Evolutionary conservation across 805 yeast genomes (phyloP), one percentile per base, ranked within the genome.

Genomic region (Kurtzmaniella cleridarum): DNA sequence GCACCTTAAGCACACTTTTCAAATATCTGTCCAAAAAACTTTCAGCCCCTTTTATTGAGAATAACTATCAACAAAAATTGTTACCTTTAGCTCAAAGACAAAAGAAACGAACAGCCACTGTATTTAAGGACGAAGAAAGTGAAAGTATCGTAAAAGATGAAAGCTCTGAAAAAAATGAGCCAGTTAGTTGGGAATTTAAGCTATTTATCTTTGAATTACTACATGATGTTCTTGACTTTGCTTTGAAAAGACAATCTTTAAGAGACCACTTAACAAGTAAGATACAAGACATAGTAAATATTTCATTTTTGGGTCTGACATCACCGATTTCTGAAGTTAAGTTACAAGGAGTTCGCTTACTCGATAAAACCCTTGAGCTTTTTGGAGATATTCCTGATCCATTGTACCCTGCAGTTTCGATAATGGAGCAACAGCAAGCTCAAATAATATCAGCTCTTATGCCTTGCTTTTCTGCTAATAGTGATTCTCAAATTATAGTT

Each of bases 381-480:
- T 84, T 77, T 58, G 80, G 88, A 0, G 70, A 71, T 18, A 59
- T 79, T 35, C 73, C 67, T 9, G 96, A 85, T 54, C 88, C 91
- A 0, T 73, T 84, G 23, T 82, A 80, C 49, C 82, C 86, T 0
- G 79, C 80, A 3, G 74, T 75, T 12, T 75, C 91, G 0, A 69
- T 89, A 8, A 63, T 91, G 32, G 95, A 86, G 47, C 97, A 90
- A 59, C 95, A 85, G 52, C 96, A 93, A 51, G 98, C 98, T 0
- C 96, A 88, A 50, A 86, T 93, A 8, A 81, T 86, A 8, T 82
- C 95, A 41, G 95, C 98, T 0, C 69, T 91, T 40, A 75, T 88
- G 35, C 96, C 97, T 0, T 87, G 95, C 9, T 91, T 93, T 61
- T 74, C 73, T 27, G 66, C 73, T 3, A 90, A 81, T 14, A 81